Evolutionary conservation across 495 filamentous ascomycete genomes (phyloP).

Genomic region (Penicillium robsamsonii): DNA sequence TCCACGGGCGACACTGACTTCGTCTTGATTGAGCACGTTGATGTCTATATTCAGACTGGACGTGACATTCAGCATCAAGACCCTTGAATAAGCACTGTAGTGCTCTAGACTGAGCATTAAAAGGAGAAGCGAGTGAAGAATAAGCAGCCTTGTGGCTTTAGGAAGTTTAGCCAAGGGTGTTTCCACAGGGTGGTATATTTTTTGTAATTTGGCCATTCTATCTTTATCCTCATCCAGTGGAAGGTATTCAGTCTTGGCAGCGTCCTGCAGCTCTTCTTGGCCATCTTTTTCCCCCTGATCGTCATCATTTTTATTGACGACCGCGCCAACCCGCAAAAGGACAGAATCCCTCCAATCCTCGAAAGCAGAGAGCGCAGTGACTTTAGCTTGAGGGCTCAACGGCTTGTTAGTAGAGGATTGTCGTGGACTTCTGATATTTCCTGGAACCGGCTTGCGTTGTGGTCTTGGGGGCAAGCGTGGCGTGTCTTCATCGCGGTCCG

Average conservation of each 20-base stretch:
- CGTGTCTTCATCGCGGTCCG: slow-evolving; percentile 14
- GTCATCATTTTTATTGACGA: slow-evolving; percentile 58
- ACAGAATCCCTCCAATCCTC: slow-evolving; percentile 65
- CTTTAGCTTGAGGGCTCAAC: slow-evolving; percentile 28
- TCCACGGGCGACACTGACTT: slow-evolving; percentile 69
- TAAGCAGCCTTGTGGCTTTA: slow-evolving; percentile 44
- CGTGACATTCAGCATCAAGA: slow-evolving; percentile 67
- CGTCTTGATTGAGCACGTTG: slow-evolving; percentile 64
- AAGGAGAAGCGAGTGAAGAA: slow-evolving; percentile 63
- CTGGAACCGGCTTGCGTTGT: slow-evolving; percentile 9
- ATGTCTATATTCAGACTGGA: slow-evolving; percentile 66
- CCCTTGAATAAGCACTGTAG: slow-evolving; percentile 72
- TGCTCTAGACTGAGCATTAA: slow-evolving; percentile 77
- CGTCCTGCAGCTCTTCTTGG: slow-evolving; percentile 12
- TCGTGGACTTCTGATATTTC: slow-evolving; percentile 10
- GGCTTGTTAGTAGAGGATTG: not conserved
- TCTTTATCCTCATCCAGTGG: slow-evolving; percentile 27
- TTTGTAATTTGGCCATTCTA: slow-evolving; percentile 34
- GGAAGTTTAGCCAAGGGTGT: slow-evolving; percentile 42
- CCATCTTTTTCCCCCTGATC: slow-evolving; percentile 23
- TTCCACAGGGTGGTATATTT: slow-evolving; percentile 47
- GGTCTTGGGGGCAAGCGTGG: slow-evolving; percentile 18
- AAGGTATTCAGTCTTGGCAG: slow-evolving; percentile 20
- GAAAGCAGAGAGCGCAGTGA: slow-evolving; percentile 51
- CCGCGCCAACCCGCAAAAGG: slow-evolving; percentile 60